Conservation (phyloP, 2,329 filamentous ascomycete species). For the Triangularia setosa region DNA sequence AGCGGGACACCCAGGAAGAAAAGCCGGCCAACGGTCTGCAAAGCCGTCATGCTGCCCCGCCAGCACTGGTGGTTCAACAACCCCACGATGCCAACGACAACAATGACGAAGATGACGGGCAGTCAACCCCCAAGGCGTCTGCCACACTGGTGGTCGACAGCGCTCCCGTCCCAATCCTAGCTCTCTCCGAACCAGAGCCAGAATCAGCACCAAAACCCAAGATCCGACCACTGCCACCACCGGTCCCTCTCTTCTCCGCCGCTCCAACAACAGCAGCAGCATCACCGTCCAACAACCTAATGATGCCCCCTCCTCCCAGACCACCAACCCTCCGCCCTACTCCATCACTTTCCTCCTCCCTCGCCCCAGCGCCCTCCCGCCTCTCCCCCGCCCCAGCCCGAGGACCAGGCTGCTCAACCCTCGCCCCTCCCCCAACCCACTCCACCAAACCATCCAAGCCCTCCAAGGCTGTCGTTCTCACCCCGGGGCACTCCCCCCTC, state of each 20-base stretch:
- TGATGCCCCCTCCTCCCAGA: constrained; percentile 32
- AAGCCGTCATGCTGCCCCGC: neutral
- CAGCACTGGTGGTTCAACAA: constrained; percentile 7
- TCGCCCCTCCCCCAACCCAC: constrained; percentile 55
- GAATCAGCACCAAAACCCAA: constrained; percentile 27
- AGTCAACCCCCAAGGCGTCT: constrained; percentile 51
- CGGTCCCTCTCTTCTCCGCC: constrained; percentile 10
- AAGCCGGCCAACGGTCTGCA: neutral
- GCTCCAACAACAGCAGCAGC: constrained; percentile 11
- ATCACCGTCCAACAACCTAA: constrained; percentile 9
- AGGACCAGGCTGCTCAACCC: constrained; percentile 24
- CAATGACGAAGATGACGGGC: constrained; percentile 30
- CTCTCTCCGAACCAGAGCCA: constrained; percentile 36
- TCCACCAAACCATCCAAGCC: constrained; percentile 50
- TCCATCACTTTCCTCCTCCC: constrained; percentile 21
- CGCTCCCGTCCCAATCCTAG: constrained; percentile 42
- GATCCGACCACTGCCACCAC: neutral
- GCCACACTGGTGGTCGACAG: constrained; percentile 24
- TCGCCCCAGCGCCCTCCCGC: constrained; percentile 23
- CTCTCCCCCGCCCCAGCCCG: constrained; percentile 15
- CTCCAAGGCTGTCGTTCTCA: constrained; percentile 69
- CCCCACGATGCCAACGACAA: constrained; percentile 14
- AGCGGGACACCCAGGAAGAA: neutral
- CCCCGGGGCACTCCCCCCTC: constrained; percentile 89
- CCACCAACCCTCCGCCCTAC: constrained; percentile 22